Evolutionary conservation across 2,329 filamentous ascomycete genomes (phyloP).

Genomic region (Colletotrichum kahawae): DNA sequence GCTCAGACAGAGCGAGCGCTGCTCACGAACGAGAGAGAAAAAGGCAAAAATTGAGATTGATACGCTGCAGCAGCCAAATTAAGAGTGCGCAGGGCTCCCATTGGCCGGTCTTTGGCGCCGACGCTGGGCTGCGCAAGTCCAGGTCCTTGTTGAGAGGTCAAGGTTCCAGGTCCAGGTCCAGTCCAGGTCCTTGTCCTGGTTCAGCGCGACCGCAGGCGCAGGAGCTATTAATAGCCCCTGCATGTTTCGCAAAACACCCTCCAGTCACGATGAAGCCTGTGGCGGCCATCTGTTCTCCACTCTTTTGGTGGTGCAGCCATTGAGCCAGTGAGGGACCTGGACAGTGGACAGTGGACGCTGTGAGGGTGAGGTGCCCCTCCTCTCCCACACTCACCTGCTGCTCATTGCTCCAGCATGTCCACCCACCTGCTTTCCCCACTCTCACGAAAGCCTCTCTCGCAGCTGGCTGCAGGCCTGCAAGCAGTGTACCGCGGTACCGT

Average conservation of each 20-base stretch:
- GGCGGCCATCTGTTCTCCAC: not conserved
- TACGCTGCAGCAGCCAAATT: slow-evolving; percentile 1
- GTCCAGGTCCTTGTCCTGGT: not conserved
- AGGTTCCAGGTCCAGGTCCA: not conserved
- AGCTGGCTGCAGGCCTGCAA: not conserved
- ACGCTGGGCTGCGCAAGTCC: not conserved
- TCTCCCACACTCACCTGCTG: not conserved
- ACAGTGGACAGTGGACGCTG: not conserved
- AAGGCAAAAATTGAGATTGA: not conserved
- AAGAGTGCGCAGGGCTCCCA: not conserved
- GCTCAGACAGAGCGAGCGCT: not conserved
- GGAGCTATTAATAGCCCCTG: slow-evolving; percentile 22
- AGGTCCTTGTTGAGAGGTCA: not conserved
- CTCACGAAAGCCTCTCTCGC: not conserved
- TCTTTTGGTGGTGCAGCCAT: not conserved
- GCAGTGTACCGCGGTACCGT: not conserved
- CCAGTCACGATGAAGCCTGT: slow-evolving; percentile 19
- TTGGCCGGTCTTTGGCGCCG: slow-evolving; percentile 19
- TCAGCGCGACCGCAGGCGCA: slow-evolving; percentile 3
- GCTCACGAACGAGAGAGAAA: not conserved
- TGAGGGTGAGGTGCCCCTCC: not conserved
- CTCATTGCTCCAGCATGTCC: not conserved
- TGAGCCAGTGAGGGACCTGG: not conserved
- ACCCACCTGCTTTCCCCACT: not conserved
- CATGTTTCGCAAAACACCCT: slow-evolving; percentile 18